phyloP scores from a whole-genome alignment of 75 land plant genomes.

The Sequoia sempervirens region DNA sequence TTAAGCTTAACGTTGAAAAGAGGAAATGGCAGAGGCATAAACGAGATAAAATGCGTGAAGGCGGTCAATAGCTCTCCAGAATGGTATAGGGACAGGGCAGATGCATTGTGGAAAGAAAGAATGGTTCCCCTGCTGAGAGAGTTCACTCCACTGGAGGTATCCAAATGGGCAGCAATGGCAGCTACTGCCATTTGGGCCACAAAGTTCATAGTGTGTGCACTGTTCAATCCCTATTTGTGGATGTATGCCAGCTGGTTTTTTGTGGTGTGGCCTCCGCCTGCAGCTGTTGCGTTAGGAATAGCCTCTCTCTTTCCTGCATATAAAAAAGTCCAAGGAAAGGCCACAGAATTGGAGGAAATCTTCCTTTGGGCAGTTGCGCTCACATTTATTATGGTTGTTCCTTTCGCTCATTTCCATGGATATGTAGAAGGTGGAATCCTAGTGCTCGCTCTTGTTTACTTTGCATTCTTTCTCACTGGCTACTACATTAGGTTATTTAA shows the following conservation, averaged over 20 bases:
- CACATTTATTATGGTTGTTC: conserved; percentile 16
- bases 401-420: conserved; percentile 75
- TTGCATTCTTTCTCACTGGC: conserved; percentile 65
- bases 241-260: conserved; percentile 11
- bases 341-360: not conserved
- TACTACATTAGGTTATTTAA: conserved; percentile 42
- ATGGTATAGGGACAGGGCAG: too few species aligned
- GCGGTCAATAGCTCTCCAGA: too few species aligned
- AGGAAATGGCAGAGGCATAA: too few species aligned
- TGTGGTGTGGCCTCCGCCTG: conserved; percentile 10
- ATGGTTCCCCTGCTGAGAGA: not conserved
- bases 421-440: conserved; percentile 80
- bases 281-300: conserved; percentile 1
- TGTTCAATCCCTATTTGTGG: not conserved
- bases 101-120: too few species aligned
- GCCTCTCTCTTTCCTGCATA: not conserved
- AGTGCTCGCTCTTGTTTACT: conserved; percentile 59
- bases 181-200: not conserved
- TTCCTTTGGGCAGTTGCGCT: not conserved
- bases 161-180: conserved; percentile 1
- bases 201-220: too few species aligned
- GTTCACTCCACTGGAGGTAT: conserved; percentile 1
- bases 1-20: too few species aligned
- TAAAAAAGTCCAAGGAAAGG: not conserved
- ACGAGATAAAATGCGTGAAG: too few species aligned